phyloP scores from a whole-genome alignment of 2,329 filamentous ascomycete species.

The Rhynchosporium agropyri region DNA sequence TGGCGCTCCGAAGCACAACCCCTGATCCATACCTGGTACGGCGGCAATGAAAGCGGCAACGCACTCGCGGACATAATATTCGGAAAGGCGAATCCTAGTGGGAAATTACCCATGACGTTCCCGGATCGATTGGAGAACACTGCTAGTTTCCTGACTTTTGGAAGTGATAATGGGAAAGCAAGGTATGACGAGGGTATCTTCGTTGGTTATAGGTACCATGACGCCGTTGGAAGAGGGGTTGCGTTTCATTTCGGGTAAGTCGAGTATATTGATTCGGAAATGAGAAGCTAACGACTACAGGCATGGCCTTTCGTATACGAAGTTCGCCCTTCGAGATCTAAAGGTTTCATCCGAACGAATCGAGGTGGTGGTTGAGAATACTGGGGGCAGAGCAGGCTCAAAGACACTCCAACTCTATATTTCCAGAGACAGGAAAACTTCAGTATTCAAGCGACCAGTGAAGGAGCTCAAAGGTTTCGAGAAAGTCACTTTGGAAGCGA shows the following conservation, averaged over 20 bases:
- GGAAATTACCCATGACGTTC: constrained; percentile 63
- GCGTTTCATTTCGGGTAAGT: constrained; percentile 66
- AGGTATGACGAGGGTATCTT: constrained; percentile 60
- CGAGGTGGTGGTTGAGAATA: constrained; percentile 33
- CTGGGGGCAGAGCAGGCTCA: constrained; percentile 34
- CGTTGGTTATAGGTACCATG: constrained; percentile 68
- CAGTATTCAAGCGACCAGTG: constrained; percentile 1
- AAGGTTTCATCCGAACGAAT: background rate
- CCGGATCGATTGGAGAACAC: constrained; percentile 59
- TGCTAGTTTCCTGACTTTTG: constrained; percentile 50
- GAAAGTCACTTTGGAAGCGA: constrained; percentile 2
- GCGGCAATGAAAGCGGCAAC: constrained; percentile 66
- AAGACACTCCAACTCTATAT: constrained; percentile 42
- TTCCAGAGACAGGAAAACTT: background rate
- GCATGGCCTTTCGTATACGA: constrained; percentile 75
- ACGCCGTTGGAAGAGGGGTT: constrained; percentile 59
- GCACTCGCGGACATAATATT: constrained; percentile 65
- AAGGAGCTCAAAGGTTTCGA: constrained; percentile 11
- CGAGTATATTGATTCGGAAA: background rate
- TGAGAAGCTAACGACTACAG: background rate
- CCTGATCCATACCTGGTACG: constrained; percentile 51
- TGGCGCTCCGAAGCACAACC: constrained; percentile 45
- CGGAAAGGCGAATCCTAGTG: constrained; percentile 62
- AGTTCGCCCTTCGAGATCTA: constrained; percentile 48
- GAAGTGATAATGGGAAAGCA: constrained; percentile 55